A percentile compares a stretch with the other conserved stretches of the same genome.
Conservation (phyloP, 2,329 filamentous ascomycete genomes). For the Alternaria arbusti region DNA sequence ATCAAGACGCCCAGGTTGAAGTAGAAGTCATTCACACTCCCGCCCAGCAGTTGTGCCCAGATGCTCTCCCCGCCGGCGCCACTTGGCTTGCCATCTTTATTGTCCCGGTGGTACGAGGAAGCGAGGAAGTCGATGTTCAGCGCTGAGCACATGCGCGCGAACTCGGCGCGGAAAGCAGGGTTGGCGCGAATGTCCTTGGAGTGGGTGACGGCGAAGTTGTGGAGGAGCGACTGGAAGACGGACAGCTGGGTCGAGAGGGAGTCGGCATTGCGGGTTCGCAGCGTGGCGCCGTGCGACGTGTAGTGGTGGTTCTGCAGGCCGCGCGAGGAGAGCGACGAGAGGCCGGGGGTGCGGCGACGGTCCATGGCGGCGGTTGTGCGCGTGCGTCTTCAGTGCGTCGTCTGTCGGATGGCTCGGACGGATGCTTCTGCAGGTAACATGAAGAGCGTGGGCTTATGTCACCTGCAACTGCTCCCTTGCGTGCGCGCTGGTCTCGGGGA, state of each 20-base stretch:
- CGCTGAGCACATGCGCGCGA: conserved; percentile 96
- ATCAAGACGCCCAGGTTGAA: conserved; percentile 96
- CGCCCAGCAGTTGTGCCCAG: conserved; percentile 91
- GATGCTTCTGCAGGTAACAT: not conserved
- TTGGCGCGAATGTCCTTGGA: conserved; percentile 95
- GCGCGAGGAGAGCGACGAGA: conserved; percentile 69
- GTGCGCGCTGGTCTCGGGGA: not conserved
- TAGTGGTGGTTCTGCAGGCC: conserved; percentile 83
- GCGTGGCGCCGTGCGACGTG: conserved; percentile 83
- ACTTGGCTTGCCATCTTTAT: conserved; percentile 54
- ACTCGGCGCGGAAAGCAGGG: conserved; percentile 92
- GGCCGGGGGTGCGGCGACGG: conserved; percentile 79
- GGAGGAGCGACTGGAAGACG: conserved; percentile 92
- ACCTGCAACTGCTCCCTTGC: not conserved
- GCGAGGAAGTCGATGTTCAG: conserved; percentile 96
- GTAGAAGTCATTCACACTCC: conserved; percentile 96
- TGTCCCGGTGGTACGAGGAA: conserved; percentile 55
- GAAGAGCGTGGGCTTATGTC: not conserved
- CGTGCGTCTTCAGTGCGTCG: not conserved
- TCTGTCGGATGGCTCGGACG: not conserved
- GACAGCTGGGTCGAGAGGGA: conserved; percentile 92
- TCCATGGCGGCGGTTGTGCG: conserved; percentile 43
- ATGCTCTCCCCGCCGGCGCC: conserved; percentile 69
- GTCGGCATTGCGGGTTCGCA: conserved; percentile 83
- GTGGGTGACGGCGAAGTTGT: conserved; percentile 95